phyloP scores from a whole-genome alignment of 768 basidiomycete species.

The Auriscalpium microsporum region DNA sequence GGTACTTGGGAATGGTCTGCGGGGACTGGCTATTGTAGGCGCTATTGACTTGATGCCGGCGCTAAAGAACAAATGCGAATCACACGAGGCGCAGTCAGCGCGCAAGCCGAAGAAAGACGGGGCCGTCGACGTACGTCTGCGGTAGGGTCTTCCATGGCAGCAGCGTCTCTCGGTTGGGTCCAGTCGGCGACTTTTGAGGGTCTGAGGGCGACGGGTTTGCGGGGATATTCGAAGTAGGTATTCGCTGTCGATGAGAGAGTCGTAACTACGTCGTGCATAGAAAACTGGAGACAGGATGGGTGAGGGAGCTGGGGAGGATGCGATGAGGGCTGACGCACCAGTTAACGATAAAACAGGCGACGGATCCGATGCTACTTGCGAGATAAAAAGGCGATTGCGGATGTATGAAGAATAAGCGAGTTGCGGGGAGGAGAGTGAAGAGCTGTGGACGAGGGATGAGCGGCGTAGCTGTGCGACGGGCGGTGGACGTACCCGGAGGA shows the following conservation, averaged over 20 bases:
- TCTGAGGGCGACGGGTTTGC: constrained; percentile 26
- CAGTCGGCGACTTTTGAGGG: constrained; percentile 28
- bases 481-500: constrained; percentile 13
- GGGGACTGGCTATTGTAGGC: constrained; percentile 14
- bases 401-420: constrained; percentile 43
- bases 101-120: not conserved
- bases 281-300: constrained; percentile 27
- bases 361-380: constrained; percentile 36
- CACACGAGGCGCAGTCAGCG: constrained; percentile 4
- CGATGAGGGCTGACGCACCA: constrained; percentile 24
- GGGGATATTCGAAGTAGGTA: constrained; percentile 26
- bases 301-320: constrained; percentile 20
- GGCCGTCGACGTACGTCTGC: constrained; percentile 11
- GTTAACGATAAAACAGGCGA: constrained; percentile 44
- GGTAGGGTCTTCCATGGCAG: constrained; percentile 9
- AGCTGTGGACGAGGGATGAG: constrained; percentile 20
- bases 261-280: constrained; percentile 66
- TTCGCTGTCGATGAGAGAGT: constrained; percentile 36
- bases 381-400: constrained; percentile 36
- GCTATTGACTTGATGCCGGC: constrained; percentile 16
- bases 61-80: constrained; percentile 12
- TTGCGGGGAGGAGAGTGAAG: constrained; percentile 32
- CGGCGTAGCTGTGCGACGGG: constrained; percentile 11
- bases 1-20: constrained; percentile 13
- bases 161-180: constrained; percentile 38